These are phyloP conservation scores for Penicillium turbatum DNA, from an alignment of 495 filamentous ascomycete species.

Conservation along the genomic window DNA sequence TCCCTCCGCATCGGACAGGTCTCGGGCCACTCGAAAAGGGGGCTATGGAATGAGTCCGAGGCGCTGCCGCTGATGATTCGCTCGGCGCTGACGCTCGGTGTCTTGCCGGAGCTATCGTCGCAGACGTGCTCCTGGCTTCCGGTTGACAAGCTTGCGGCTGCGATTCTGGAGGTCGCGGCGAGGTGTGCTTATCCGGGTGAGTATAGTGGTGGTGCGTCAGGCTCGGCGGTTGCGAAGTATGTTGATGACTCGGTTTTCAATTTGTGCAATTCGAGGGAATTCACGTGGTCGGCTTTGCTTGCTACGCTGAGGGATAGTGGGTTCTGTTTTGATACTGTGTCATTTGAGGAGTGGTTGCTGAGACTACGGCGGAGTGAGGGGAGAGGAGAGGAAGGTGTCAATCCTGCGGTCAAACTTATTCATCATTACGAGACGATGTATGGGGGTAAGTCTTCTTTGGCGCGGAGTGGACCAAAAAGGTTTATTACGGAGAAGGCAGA, in stretches of 20 bases:
- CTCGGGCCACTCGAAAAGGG: slow-evolving; percentile 48
- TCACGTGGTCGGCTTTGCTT: slow-evolving; percentile 52
- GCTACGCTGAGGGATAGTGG: slow-evolving; percentile 36
- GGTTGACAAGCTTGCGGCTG: slow-evolving; percentile 49
- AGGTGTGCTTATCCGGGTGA: slow-evolving; percentile 16
- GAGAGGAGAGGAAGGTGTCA: slow-evolving; percentile 42
- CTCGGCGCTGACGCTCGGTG: slow-evolving; percentile 45
- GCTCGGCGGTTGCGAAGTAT: not conserved
- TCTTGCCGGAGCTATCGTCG: slow-evolving; percentile 46
- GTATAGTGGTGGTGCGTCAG: not conserved
- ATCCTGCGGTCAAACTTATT: slow-evolving; percentile 58
- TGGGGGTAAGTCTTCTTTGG: slow-evolving; percentile 2
- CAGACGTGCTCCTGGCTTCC: slow-evolving; percentile 51
- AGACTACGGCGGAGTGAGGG: slow-evolving; percentile 40
- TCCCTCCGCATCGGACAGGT: slow-evolving; percentile 60
- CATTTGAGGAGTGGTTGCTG: slow-evolving; percentile 47
- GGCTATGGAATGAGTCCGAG: slow-evolving; percentile 58
- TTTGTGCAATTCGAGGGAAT: slow-evolving; percentile 45
- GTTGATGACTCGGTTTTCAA: slow-evolving; percentile 48
- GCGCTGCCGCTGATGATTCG: slow-evolving; percentile 54
- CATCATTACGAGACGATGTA: slow-evolving; percentile 48
- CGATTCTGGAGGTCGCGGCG: slow-evolving; percentile 45
- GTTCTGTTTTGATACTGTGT: slow-evolving; percentile 45
- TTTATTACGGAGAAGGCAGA: slow-evolving; percentile 37
- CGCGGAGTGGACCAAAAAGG: slow-evolving; percentile 1